Evolutionary conservation across 768 basidiomycete species (phyloP).

Genomic region (Pisolithus marmoratus): DNA sequence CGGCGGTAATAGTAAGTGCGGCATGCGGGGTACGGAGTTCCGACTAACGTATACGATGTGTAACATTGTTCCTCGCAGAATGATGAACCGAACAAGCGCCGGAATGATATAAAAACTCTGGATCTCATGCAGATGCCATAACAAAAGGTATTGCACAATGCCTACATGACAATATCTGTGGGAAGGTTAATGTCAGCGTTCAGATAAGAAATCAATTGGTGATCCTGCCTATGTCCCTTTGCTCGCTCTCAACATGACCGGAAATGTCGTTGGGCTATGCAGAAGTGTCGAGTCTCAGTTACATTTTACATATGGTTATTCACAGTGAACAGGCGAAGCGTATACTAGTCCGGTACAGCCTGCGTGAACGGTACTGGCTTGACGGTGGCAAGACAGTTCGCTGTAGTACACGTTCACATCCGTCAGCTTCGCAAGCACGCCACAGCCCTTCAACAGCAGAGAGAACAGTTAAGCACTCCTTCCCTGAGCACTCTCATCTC

Average conservation of each 20-base stretch:
- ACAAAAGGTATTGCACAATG: too few species aligned
- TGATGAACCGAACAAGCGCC: too few species aligned
- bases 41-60: too few species aligned
- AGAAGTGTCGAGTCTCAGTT: background rate
- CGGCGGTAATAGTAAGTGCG: too few species aligned
- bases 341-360: constrained; percentile 47
- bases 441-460: constrained; percentile 82
- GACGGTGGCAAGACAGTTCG: background rate
- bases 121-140: too few species aligned
- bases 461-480: constrained; percentile 95
- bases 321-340: too few species aligned
- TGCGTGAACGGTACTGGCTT: background rate
- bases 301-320: too few species aligned
- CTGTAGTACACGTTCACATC: constrained; percentile 93
- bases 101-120: too few species aligned
- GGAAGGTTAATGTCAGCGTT: too few species aligned
- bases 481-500: constrained; percentile 54
- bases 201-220: constrained; percentile 11
- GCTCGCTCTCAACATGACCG: constrained; percentile 57
- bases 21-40: too few species aligned
- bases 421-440: constrained; percentile 93
- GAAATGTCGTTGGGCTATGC: constrained; percentile 52
- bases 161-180: too few species aligned
- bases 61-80: too few species aligned
- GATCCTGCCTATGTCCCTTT: constrained; percentile 40